Evolutionary conservation across 345 rosid genomes (phyloP).

Genomic region (Kernera saxatilis): DNA sequence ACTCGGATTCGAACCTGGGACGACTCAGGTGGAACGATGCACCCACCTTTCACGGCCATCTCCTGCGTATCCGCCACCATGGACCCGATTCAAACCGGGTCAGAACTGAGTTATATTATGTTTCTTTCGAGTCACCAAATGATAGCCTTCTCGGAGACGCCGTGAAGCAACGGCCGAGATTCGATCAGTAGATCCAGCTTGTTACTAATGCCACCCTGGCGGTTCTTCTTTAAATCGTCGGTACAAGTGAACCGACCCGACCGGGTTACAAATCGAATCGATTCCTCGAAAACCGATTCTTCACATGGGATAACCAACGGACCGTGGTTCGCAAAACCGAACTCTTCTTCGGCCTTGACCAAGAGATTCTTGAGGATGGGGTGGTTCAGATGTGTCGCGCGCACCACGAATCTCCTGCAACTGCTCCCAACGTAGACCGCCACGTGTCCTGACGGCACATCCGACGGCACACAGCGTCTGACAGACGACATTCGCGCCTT

Average conservation of each 20-base stretch:
- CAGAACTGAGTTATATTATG: background rate
- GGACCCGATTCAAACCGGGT: slow-evolving; percentile 4
- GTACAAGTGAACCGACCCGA: slow-evolving; percentile 38
- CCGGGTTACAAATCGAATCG: slow-evolving; percentile 50
- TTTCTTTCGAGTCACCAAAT: slow-evolving; percentile 30
- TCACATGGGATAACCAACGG: slow-evolving; percentile 90
- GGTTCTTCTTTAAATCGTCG: slow-evolving; percentile 49
- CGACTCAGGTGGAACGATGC: slow-evolving; percentile 54
- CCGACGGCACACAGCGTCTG: slow-evolving; percentile 44
- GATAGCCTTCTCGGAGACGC: slow-evolving; percentile 39
- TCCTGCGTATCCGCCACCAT: slow-evolving; percentile 26
- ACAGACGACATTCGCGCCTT: slow-evolving; percentile 70
- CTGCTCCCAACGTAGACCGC: slow-evolving; percentile 70
- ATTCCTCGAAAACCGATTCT: slow-evolving; percentile 75
- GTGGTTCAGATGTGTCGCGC: slow-evolving; percentile 82
- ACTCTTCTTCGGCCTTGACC: slow-evolving; percentile 85
- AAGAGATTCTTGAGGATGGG: slow-evolving; percentile 66
- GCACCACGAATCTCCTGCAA: slow-evolving; percentile 73
- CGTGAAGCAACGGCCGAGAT: slow-evolving; percentile 76
- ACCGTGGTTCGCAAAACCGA: slow-evolving; percentile 69
- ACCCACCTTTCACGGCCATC: slow-evolving; percentile 50
- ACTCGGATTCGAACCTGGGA: slow-evolving; percentile 52
- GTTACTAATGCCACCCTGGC: slow-evolving; percentile 36
- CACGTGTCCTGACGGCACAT: slow-evolving; percentile 90
- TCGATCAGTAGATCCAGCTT: slow-evolving; percentile 58